These are phyloP conservation scores for carrot (Daucus carota) DNA, from an alignment of 129 eudicot genomes.

Conservation along the genomic window DNA sequence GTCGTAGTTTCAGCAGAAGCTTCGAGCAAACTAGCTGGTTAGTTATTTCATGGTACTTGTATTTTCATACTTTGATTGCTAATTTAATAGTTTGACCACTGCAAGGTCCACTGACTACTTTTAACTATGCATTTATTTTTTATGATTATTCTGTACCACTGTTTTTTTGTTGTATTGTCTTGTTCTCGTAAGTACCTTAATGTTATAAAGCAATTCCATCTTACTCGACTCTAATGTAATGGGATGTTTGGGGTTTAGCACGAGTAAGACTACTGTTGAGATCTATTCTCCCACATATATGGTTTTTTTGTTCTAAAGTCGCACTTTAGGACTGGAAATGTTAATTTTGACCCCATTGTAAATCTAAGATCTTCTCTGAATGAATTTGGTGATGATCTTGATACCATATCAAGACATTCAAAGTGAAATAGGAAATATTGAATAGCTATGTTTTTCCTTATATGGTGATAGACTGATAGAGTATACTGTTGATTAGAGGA, in stretches of 20 bases:
- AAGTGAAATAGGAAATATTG: neutral
- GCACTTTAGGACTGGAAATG: neutral
- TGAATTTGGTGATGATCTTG: neutral
- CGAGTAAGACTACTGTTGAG: neutral
- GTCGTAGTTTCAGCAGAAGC: constrained; percentile 60
- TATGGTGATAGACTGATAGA: neutral
- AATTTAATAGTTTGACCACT: neutral
- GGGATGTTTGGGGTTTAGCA: neutral
- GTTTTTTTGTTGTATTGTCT: neutral
- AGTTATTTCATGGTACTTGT: neutral
- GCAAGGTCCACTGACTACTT: neutral
- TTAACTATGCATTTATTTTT: neutral
- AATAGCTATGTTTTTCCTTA: neutral
- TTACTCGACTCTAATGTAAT: neutral
- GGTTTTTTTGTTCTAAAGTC: neutral
- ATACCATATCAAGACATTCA: neutral
- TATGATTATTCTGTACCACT: neutral
- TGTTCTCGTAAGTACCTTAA: neutral
- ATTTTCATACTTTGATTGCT: neutral
- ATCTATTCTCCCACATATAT: neutral
- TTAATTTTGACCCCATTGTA: neutral
- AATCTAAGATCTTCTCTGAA: neutral
- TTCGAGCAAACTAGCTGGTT: constrained; percentile 36
- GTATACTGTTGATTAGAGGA: neutral
- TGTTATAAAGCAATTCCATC: neutral